phyloP scores from a whole-genome alignment of 176 grass and related monocot genomes.

The Zoysia japonica region DNA sequence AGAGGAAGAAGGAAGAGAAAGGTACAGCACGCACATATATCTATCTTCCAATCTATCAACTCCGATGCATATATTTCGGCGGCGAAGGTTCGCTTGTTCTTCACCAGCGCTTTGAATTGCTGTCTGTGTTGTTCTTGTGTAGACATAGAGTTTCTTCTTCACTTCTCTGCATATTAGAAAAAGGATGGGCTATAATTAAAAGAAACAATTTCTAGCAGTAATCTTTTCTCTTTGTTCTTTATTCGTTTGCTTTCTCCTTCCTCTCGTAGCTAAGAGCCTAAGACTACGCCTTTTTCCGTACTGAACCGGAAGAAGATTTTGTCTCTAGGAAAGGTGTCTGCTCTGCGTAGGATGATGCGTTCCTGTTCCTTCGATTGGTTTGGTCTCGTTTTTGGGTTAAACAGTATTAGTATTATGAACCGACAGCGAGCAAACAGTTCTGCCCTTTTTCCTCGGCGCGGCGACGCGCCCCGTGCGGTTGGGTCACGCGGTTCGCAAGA shows the following conservation, averaged over 20 bases:
- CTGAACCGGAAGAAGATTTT: background rate
- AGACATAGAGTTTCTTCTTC: too few relatives aligned
- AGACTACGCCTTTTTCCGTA: background rate
- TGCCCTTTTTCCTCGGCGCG: too few relatives aligned
- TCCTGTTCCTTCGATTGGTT: too few relatives aligned
- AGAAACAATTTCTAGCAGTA: background rate
- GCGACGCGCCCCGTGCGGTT: too few relatives aligned
- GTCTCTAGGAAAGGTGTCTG: too few relatives aligned
- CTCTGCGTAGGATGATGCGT: too few relatives aligned
- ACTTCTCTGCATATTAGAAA: too few relatives aligned
- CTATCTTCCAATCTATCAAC: background rate
- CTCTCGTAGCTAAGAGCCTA: background rate
- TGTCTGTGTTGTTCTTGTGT: background rate
- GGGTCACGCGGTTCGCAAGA: constrained; percentile 46
- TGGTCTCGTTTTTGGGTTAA: too few relatives aligned
- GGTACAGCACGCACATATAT: constrained; percentile 30
- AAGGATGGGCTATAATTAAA: too few relatives aligned
- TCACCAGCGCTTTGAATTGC: background rate
- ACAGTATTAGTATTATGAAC: too few relatives aligned
- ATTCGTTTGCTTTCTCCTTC: constrained; percentile 12
- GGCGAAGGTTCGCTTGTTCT: background rate
- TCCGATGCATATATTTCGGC: too few relatives aligned
- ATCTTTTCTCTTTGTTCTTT: background rate
- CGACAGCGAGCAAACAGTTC: too few relatives aligned
- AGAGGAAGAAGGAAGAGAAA: constrained; percentile 98